A percentile compares a stretch with the other conserved stretches of the same genome.
Evolutionary conservation across 139 green algal species (phyloP).

Genomic region (Monoraphidium neglectum): DNA sequence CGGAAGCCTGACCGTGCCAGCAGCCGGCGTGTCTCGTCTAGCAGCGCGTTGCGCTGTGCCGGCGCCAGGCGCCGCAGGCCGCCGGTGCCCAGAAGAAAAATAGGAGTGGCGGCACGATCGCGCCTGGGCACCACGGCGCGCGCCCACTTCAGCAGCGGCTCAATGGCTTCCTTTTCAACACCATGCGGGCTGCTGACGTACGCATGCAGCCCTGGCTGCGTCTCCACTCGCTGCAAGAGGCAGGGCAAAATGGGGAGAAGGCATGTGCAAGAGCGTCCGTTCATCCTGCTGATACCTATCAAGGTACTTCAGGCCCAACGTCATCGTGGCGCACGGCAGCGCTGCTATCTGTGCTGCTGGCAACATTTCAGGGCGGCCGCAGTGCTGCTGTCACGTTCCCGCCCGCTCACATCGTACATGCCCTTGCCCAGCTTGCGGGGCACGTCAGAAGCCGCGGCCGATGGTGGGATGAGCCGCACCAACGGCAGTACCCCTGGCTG

Average conservation of each 20-base stretch:
- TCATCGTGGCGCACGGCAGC: neutral
- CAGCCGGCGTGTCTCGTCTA: constrained; percentile 35
- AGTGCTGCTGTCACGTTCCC: neutral
- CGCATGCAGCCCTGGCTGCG: constrained; percentile 78
- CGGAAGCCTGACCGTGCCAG: constrained; percentile 51
- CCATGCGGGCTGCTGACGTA: constrained; percentile 44
- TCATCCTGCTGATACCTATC: neutral
- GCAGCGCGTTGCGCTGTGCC: constrained; percentile 28
- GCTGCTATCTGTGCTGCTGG: neutral
- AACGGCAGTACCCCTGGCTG: neutral
- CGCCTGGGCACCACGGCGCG: constrained; percentile 64
- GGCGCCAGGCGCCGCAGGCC: constrained; percentile 67
- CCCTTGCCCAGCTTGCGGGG: neutral
- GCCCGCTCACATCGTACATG: neutral
- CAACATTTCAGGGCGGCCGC: neutral
- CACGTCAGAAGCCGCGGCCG: neutral
- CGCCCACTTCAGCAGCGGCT: constrained; percentile 83
- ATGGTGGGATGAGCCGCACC: constrained; percentile 9
- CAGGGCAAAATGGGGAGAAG: neutral
- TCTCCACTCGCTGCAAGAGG: constrained; percentile 86
- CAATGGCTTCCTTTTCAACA: constrained; percentile 46
- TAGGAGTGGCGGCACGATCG: constrained; percentile 41
- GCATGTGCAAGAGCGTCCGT: neutral
- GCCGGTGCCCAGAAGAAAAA: constrained; percentile 81
- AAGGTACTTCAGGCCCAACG: neutral